These are phyloP conservation scores for Plenodomus biglobosus DNA, from an alignment of 2,329 filamentous ascomycete species.

Conservation along the genomic window DNA sequence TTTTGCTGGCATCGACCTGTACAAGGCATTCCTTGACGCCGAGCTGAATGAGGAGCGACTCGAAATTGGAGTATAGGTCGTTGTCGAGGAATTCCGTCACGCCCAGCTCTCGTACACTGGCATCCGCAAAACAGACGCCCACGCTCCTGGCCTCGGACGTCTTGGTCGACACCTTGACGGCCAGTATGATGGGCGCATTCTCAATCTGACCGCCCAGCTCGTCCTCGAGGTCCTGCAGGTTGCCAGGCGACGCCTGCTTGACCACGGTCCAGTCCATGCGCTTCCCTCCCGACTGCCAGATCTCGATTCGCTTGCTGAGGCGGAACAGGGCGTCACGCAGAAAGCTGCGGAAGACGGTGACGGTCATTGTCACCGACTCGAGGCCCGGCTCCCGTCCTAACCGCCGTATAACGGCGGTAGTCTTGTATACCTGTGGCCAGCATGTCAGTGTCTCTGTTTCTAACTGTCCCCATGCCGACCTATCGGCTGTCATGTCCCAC, in stretches of 20 bases:
- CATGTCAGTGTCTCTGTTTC: not conserved
- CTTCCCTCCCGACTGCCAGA: slow-evolving; percentile 72
- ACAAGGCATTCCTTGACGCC: slow-evolving; percentile 92
- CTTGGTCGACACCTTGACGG: slow-evolving; percentile 90
- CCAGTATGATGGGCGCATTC: slow-evolving; percentile 88
- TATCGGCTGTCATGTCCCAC: slow-evolving; percentile 18
- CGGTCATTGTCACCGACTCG: slow-evolving; percentile 90
- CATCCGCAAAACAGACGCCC: slow-evolving; percentile 96
- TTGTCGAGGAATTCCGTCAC: slow-evolving; percentile 99
- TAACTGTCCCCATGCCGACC: no score
- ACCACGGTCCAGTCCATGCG: slow-evolving; percentile 89
- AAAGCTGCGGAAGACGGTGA: slow-evolving; percentile 94
- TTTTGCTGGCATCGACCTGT: slow-evolving; percentile 74
- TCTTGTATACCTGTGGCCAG: slow-evolving; percentile 80
- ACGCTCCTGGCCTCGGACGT: slow-evolving; percentile 81
- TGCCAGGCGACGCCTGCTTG: slow-evolving; percentile 91
- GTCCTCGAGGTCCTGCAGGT: slow-evolving; percentile 95
- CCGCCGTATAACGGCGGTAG: slow-evolving; percentile 89
- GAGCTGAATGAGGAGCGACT: slow-evolving; percentile 92
- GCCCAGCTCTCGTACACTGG: slow-evolving; percentile 90
- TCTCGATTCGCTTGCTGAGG: slow-evolving; percentile 85
- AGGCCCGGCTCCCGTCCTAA: slow-evolving; percentile 83
- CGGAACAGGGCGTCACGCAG: slow-evolving; percentile 91
- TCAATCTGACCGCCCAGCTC: slow-evolving; percentile 87
- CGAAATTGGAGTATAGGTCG: slow-evolving; percentile 96